Evolutionary conservation across 306 rosid genomes (phyloP), one percentile per base, ranked within the genome.

Genomic region (Oxytropis ochrocephala): DNA sequence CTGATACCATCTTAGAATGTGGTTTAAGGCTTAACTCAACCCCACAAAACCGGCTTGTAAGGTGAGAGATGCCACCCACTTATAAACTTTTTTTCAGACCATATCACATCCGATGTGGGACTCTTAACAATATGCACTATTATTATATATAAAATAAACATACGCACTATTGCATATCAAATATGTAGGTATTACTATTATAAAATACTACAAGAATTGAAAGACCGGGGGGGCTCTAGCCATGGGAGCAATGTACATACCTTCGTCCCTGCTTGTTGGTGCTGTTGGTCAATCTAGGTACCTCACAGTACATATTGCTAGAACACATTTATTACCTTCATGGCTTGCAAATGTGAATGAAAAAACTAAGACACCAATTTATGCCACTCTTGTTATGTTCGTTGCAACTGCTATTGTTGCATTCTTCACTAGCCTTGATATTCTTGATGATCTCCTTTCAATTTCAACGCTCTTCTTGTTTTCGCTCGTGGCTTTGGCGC

Each of bases 241-340:
- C n/a, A n/a, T n/a, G n/a, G n/a, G n/a, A n/a, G n/a, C n/a, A n/a
- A n/a, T n/a, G n/a, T n/a, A n/a, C n/a, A n/a, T n/a, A n/a, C n/a
- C n/a, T n/a, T n/a, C n/a, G n/a, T n/a, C n/a, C n/a, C n/a, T n/a
- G 97, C 82, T 91, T 6, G 97, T 89, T 7, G 78, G 79, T 0
- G 91, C 94, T 0, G 96, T 91, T 21, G 91, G 92, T 5, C 90
- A 91, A 55, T 94, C 91, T 0, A 80, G 96, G 39, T 91, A 91
- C 43, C 82, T 89, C 48, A 91, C 95, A n/a, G n/a, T n/a, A 0
- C 97, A 89, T 58, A 91, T 89, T 43, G 87, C 95, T 5, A 75
- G 92, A 1, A 82, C 96, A 0, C 85, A 84, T 36, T 77, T 91
- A 90, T 17, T 89, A 53, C 89, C 97, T 0, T 78, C 80, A 1